Evolutionary conservation across 176 grass and related monocot genomes (phyloP), one percentile per base, ranked within the genome.

Genomic region (Triticum monococcum): DNA sequence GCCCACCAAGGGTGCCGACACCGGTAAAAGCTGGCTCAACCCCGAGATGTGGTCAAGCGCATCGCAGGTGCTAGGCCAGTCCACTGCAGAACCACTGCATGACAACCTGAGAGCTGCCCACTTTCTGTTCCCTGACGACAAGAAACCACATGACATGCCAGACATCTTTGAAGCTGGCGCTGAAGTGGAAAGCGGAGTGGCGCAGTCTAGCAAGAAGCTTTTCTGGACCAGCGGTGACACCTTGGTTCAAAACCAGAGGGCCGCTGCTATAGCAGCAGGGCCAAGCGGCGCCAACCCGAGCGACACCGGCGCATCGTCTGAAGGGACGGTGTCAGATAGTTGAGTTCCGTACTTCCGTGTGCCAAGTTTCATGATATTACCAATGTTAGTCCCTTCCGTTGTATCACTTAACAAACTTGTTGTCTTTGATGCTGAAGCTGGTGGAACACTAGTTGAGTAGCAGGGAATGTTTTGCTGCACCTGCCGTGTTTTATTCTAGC

Each of bases 311-410:
- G 90, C 67, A 1, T 92, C 93, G 11, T 95, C 93, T 0, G 93
- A 95, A 87, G 88, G 87, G 89, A 92, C 93, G 1, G 87, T 95
- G 62, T 95, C 88, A 4, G 93, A 92, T 30, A 77, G 85, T 32
- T 91, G 68, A 91, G 38, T 4, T 41, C 7, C 66, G 2, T 73
- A 87, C 30, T 4, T 56, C 10, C 66, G 2, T 45, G 62, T 79
- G 50, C 38, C 8, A 76, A 90, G 8, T 13, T 0, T 18, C 16
- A 1, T 30, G 28, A 67, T 16, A 1, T 33, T 9, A 7, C 16
- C 1, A 1, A 54, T 54, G 50, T 18, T 54, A 18, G 16, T 17
- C 48, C 50, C 50, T 18, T 54, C 50, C 5, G 50, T 54, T 54
- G 50, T 54, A 5, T 18, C 50, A 54, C 1, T 54, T 54, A 54